A percentile compares a stretch with the other conserved stretches of the same genome.
Conservation (phyloP, 2,329 filamentous ascomycete species). For the Aspergillus sergii region DNA sequence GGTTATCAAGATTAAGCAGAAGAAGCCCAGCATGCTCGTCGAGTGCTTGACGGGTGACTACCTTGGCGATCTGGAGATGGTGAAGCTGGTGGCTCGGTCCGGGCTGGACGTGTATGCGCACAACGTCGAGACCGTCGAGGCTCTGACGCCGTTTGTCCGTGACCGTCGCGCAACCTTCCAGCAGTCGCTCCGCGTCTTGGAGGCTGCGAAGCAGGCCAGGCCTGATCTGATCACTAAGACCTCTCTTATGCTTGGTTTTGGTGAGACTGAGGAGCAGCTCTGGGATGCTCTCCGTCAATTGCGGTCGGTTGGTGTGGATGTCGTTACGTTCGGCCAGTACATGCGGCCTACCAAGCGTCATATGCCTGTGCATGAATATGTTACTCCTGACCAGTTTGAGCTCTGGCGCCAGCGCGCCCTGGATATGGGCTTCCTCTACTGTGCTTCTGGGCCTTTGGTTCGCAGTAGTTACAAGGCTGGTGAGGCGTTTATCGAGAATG, state of each 20-base stretch:
- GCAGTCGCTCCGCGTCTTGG: constrained; percentile 78
- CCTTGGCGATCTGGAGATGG: constrained; percentile 82
- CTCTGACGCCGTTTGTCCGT: constrained; percentile 82
- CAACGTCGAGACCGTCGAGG: constrained; percentile 95
- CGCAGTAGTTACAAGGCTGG: constrained; percentile 97
- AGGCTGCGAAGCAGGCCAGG: constrained; percentile 76
- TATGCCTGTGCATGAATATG: constrained; percentile 94
- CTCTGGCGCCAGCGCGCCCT: constrained; percentile 86
- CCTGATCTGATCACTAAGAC: constrained; percentile 94
- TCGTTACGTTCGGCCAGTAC: constrained; percentile 99
- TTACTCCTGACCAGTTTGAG: constrained; percentile 89
- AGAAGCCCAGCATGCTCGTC: constrained; percentile 53
- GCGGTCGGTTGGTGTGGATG: constrained; percentile 78
- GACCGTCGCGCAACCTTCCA: constrained; percentile 88
- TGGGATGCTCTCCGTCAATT: constrained; percentile 79
- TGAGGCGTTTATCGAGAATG: constrained; percentile 98
- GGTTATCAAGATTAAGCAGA: constrained; percentile 88
- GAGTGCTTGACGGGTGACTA: constrained; percentile 74
- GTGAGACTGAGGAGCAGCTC: constrained; percentile 86
- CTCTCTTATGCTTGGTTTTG: constrained; percentile 92
- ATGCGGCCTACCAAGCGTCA: constrained; percentile 98
- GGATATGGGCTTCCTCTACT: constrained; percentile 96
- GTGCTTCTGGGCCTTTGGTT: constrained; percentile 88
- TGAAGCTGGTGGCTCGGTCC: constrained; percentile 77
- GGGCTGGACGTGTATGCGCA: constrained; percentile 96